Evolutionary conservation across 2,329 filamentous ascomycete species (phyloP), one percentile per base, ranked within the genome.

Genomic region (Gnomoniopsis sp.): DNA sequence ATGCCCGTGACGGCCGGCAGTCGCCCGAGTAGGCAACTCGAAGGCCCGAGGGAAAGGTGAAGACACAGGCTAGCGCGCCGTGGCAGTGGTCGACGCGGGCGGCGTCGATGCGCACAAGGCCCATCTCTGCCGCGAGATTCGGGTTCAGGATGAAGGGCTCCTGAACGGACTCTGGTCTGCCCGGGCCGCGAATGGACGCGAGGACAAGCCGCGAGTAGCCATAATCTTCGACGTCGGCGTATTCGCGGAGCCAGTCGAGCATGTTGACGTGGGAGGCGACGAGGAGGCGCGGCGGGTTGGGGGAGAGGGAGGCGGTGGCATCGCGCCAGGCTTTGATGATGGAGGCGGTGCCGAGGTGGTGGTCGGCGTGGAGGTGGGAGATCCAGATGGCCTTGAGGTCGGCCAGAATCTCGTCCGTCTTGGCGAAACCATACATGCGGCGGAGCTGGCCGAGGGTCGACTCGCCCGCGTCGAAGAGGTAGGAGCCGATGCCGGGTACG

Each of bases 21-120:
- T 99, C 95, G 57, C 95, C 95, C 4, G 91, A 96, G 75, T 96
- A 99, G 49, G 91, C 91, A 58, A 96, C 81, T 70, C 93, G 95
- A 71, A 99, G 89, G 19, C 86, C 88, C 1, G 85, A 85, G 0
- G 88, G 84, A 72, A 93, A 93, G 11, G 89, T 90, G 22, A 98
- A 77, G 21, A 88, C 87, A 2, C 89, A 85, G 0, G 89, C 95
- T 69, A 89, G 84, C 1, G 95, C 86, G 30, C 87, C 87, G 65
- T 84, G 81, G 76, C 95, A 99, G 75, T 99, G 95, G 6, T 80
- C 72, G 1, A 97, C 93, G 26, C 70, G 72, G 49, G 87, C 83
- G 47, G 87, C 85, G 62, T 88, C 82, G 58, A 96, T 83, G 56
- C 83, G 79, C 1, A 74, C 66, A n/a, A 96, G 79, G 10, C 88